Percentiles rank a stretch among this genome's conserved stretches.
Conservation (phyloP, 2,329 filamentous ascomycete species). For the Chrysoporthe cubensis region DNA sequence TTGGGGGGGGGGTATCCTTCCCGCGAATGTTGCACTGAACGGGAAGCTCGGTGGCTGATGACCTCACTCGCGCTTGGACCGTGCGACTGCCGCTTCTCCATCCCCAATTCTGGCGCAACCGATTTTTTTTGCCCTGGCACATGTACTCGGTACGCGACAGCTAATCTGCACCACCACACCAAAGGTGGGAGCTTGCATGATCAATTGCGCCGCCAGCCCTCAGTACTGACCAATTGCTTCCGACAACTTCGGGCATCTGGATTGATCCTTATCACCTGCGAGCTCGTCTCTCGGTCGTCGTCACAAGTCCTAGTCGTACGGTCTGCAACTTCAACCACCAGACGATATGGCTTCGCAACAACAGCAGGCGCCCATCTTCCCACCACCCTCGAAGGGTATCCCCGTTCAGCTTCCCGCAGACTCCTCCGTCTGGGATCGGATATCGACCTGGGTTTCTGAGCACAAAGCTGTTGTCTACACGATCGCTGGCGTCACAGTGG, state of each 20-base stretch:
- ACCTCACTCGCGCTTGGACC: slow-evolving; percentile 17
- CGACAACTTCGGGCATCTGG: neutral
- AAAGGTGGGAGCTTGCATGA: slow-evolving; percentile 15
- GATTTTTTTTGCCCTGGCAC: slow-evolving; percentile 25
- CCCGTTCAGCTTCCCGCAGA: slow-evolving; percentile 58
- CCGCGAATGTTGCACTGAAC: neutral
- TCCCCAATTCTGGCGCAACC: slow-evolving; percentile 23
- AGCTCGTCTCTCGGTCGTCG: neutral
- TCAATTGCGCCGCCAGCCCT: slow-evolving; percentile 11
- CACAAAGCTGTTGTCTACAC: slow-evolving; percentile 97
- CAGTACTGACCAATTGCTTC: slow-evolving; percentile 16
- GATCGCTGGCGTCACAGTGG: slow-evolving; percentile 89
- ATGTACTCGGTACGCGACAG: slow-evolving; percentile 8
- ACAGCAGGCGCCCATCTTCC: slow-evolving; percentile 42
- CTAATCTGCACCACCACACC: slow-evolving; percentile 2
- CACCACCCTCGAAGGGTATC: slow-evolving; percentile 49
- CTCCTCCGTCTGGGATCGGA: slow-evolving; percentile 82
- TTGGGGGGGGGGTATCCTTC: too few relatives aligned
- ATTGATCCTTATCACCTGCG: slow-evolving; percentile 3
- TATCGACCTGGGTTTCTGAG: slow-evolving; percentile 90
- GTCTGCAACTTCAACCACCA: neutral
- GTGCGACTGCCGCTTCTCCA: slow-evolving; percentile 16
- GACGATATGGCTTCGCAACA: slow-evolving; percentile 38
- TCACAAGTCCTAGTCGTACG: neutral
- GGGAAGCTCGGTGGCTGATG: slow-evolving; percentile 14